A percentile compares a stretch with the other conserved stretches of the same genome.
Conservation (phyloP, 192 early-diverging fungal species). For the Podila horticola region DNA sequence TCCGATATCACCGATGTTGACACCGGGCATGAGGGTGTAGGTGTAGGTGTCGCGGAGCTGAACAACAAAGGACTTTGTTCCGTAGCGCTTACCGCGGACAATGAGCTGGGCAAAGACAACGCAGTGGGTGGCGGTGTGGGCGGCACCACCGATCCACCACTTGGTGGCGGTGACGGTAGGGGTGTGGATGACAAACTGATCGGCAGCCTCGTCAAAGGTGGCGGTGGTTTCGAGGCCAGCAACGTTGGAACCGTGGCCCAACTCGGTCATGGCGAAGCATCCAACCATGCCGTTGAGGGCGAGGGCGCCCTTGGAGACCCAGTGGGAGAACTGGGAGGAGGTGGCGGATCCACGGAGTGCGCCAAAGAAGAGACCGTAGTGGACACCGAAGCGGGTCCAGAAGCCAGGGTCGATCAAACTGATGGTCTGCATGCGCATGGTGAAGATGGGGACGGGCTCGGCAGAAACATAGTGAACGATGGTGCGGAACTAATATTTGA, state of each 20-base stretch:
- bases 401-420: constrained; percentile 87
- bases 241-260: constrained; percentile 92
- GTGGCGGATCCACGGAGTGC: constrained; percentile 88
- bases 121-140: constrained; percentile 87
- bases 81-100: constrained; percentile 83
- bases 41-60: constrained; percentile 85
- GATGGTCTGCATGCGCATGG: constrained; percentile 81
- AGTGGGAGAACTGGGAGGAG: constrained; percentile 84
- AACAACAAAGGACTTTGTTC: constrained; percentile 90
- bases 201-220: constrained; percentile 82
- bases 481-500: constrained; percentile 59
- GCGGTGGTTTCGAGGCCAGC: constrained; percentile 94
- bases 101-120: constrained; percentile 87
- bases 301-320: constrained; percentile 86
- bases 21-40: constrained; percentile 82
- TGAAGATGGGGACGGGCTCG: constrained; percentile 76
- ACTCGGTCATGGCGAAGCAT: constrained; percentile 95
- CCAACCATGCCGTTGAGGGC: constrained; percentile 85
- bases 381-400: constrained; percentile 93
- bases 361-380: constrained; percentile 90
- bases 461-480: constrained; percentile 77
- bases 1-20: constrained; percentile 92
- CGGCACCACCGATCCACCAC: constrained; percentile 98
- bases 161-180: constrained; percentile 85
- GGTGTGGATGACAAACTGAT: constrained; percentile 90